These are phyloP conservation scores for Talaromyces sp. DNA, from an alignment of 2,329 filamentous ascomycete species.

Conservation along the genomic window DNA sequence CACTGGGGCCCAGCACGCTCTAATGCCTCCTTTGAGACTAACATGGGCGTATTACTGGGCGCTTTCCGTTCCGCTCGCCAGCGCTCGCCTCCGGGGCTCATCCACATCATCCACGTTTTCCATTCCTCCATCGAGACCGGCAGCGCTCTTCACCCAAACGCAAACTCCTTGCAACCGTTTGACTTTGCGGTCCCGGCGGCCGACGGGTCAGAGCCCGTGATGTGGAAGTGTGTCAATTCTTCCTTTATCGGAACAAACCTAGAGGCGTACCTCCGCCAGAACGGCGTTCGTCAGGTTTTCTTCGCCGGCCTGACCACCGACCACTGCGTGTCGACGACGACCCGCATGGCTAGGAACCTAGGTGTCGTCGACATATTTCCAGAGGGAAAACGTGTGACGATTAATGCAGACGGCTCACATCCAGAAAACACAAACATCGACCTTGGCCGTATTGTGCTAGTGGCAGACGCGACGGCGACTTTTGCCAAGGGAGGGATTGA, in stretches of 20 bases:
- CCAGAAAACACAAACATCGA: conserved; percentile 18
- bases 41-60: conserved; percentile 35
- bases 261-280: conserved; percentile 31
- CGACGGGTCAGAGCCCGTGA: conserved; percentile 32
- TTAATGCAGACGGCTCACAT: conserved; percentile 19
- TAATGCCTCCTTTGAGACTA: conserved; percentile 42
- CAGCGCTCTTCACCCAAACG: conserved; percentile 35
- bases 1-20: conserved; percentile 41
- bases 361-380: conserved; percentile 34
- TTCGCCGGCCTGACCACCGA: conserved; percentile 45
- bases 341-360: conserved; percentile 46
- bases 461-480: conserved; percentile 45
- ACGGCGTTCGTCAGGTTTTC: conserved; percentile 35
- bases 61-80: conserved; percentile 28
- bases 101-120: conserved; percentile 43
- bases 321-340: conserved; percentile 48
- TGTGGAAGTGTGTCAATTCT: conserved; percentile 45
- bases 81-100: conserved; percentile 7
- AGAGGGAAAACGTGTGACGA: conserved; percentile 8
- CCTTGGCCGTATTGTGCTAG: conserved; percentile 36
- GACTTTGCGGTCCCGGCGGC: conserved; percentile 27
- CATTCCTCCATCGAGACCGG: conserved; percentile 36
- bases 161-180: conserved; percentile 23
- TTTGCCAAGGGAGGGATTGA: conserved; percentile 41
- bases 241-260: conserved; percentile 44